A percentile compares a stretch with the other conserved stretches of the same genome.
Evolutionary conservation across 2,329 filamentous ascomycete genomes (phyloP).

Genomic region (Plectosphaerella sp.): DNA sequence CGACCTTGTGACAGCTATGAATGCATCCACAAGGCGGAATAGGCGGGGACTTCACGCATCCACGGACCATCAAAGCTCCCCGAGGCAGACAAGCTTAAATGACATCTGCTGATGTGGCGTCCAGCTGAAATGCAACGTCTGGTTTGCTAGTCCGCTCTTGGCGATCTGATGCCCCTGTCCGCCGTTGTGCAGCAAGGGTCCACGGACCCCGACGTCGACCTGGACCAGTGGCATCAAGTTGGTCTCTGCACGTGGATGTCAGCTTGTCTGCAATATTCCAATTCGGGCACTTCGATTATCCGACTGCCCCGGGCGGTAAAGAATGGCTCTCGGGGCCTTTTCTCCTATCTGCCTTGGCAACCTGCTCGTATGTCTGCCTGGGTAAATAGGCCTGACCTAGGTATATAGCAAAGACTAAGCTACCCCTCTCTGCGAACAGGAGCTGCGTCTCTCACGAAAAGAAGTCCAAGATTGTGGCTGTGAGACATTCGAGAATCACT

Average conservation of each 20-base stretch:
- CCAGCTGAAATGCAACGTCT: not conserved
- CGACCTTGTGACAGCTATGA: too few relatives aligned
- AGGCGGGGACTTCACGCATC: too few relatives aligned
- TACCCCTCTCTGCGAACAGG: not conserved
- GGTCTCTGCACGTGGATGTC: not conserved
- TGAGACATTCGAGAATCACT: not conserved
- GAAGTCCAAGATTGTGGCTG: too few relatives aligned
- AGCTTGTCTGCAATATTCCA: not conserved
- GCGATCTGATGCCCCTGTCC: not conserved
- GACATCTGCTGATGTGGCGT: not conserved
- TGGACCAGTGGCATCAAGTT: not conserved
- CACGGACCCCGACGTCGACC: not conserved
- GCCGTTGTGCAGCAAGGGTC: not conserved
- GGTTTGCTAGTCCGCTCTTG: not conserved
- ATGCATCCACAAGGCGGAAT: too few relatives aligned
- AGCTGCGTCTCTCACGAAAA: not conserved
- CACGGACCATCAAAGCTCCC: too few relatives aligned
- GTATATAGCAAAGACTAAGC: not conserved
- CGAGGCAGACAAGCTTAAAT: not conserved
- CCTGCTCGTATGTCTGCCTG: not conserved
- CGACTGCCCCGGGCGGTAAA: not conserved
- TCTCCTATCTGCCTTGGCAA: not conserved
- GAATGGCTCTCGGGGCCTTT: not conserved
- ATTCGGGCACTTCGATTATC: not conserved
- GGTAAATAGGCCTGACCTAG: not conserved